A percentile compares a stretch with the other conserved stretches of the same genome.
Conservation (phyloP, 805 yeast genomes). For the Nakazawaea anatomiae region DNA sequence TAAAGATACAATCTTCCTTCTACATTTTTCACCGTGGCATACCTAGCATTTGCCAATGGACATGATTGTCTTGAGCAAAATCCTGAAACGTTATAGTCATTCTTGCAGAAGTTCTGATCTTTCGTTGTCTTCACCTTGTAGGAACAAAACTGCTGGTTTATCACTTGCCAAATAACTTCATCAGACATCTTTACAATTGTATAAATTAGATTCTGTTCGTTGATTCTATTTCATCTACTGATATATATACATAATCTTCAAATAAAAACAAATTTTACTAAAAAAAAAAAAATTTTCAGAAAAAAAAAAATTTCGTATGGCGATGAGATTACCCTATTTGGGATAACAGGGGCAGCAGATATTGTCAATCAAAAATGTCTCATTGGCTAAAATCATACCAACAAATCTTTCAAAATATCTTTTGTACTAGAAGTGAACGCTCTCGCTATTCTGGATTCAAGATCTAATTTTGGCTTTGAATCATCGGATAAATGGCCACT, state of each 20-base stretch:
- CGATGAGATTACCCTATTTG: slow-evolving; percentile 1
- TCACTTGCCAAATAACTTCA: slow-evolving; percentile 95
- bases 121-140: slow-evolving; percentile 86
- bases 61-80: slow-evolving; percentile 90
- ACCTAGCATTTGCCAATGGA: slow-evolving; percentile 89
- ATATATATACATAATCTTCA: not conserved
- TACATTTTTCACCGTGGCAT: slow-evolving; percentile 78
- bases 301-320: not conserved
- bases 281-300: not conserved
- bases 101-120: slow-evolving; percentile 88
- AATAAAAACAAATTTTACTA: not conserved
- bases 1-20: slow-evolving; percentile 79
- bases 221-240: slow-evolving; percentile 7
- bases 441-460: slow-evolving; percentile 8
- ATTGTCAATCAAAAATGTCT: not conserved
- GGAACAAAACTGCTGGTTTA: slow-evolving; percentile 93
- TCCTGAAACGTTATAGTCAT: slow-evolving; percentile 93
- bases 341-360: not conserved
- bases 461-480: slow-evolving; percentile 3
- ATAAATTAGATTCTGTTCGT: too few species aligned
- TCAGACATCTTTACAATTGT: slow-evolving; percentile 36
- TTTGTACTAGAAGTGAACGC: slow-evolving; percentile 8
- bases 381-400: not conserved
- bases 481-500: not conserved
- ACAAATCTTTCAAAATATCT: slow-evolving; percentile 8